Evolutionary conservation across 192 early-diverging fungal genomes (phyloP).

Genomic region (Linnemannia schmuckeri): DNA sequence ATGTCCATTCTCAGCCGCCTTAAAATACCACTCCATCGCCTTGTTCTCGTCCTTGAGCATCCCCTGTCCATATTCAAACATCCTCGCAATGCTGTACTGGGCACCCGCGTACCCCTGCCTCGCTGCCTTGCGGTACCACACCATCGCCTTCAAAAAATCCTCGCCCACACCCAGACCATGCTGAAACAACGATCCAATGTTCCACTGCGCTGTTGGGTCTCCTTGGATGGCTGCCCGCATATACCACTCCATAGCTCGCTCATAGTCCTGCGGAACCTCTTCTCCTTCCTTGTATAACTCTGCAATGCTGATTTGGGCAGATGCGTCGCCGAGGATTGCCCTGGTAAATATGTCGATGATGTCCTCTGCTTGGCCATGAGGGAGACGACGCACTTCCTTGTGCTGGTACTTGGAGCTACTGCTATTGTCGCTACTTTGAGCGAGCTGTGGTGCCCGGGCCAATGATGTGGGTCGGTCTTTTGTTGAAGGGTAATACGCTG

Average conservation of each 20-base stretch:
- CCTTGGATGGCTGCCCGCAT: background rate
- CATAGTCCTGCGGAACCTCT: background rate
- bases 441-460: background rate
- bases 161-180: background rate
- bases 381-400: background rate
- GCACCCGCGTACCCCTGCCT: background rate
- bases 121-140: background rate
- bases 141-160: background rate
- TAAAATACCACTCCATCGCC: background rate
- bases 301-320: background rate
- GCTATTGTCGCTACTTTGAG: background rate
- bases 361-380: background rate
- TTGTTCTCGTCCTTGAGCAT: background rate
- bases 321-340: background rate
- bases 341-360: background rate
- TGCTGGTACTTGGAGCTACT: background rate
- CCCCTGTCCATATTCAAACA: background rate
- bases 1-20: background rate
- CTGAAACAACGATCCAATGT: background rate
- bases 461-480: background rate
- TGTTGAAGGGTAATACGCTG: background rate
- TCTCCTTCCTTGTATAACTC: background rate
- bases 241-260: background rate
- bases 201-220: constrained; percentile 2
- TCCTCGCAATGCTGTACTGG: background rate